Base-by-base conservation (phyloP, 345 rosid species). In the Corchorus olitorius region DNA sequence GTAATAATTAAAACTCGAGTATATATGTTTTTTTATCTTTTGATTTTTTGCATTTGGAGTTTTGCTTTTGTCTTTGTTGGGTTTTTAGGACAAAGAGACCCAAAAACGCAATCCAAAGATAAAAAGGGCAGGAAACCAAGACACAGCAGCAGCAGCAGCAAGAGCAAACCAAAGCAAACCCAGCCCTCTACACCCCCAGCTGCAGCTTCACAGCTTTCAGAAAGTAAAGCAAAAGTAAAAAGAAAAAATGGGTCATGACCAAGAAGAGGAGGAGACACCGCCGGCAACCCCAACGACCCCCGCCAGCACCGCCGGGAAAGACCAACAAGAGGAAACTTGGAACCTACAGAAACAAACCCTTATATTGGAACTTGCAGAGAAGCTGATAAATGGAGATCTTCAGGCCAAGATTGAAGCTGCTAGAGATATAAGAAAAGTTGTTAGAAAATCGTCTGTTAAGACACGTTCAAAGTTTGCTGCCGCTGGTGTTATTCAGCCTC, bases 401-500 rank as follows among this genome's bases (percentile, higher is more conserved):
- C 77, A 63, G 27, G 78, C 85, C 77, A 87, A 88, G 80, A 88
- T 89, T 67, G 88, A 87, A 78, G 91, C 97, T 7, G 97, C 97
- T 55, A 79, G 85, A 50, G 91, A 87, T 41, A 83, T 91, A 35
- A 79, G 97, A 48, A 87, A 84, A 76, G 77, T 84, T 15, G 87
- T 91, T 17, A 75, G 92, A 62, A 84, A 81, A 49, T 89, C 93
- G 8, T 83, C 93, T 46, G 75, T 84, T 22, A 91, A 86, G 76
- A 86, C 88, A 19, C 88, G 97, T 81, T 86, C 91, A 19, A 88
- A 78, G 65, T 88, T 91, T 74, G 93, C 90, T 8, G 89, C 91
- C 41, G 88, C 92, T 35, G 93, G 97, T 1, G 93, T 91, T 20
- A 88, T 91, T 58, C 88, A 87, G 61, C 97, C 97, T 8, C 88